Percentiles rank a stretch among this genome's conserved stretches.
phyloP scores from a whole-genome alignment of 306 rosid genomes.

The Inga laurina region DNA sequence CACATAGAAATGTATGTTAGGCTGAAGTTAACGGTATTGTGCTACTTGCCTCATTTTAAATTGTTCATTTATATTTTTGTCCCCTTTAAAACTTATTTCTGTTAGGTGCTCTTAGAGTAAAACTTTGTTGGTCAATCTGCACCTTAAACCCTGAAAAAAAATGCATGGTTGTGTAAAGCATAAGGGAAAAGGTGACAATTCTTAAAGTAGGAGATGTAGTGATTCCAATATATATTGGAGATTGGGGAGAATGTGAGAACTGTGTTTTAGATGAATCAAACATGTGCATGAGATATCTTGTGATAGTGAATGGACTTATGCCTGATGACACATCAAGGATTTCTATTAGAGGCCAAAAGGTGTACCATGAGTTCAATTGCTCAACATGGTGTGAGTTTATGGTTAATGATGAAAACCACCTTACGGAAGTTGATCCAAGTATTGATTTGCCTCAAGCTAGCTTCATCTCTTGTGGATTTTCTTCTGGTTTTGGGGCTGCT shows the following conservation, averaged over 20 bases:
- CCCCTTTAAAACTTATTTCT: no score
- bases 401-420: constrained; percentile 26
- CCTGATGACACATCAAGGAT: background rate
- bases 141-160: background rate
- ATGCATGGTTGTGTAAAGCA: constrained; percentile 23
- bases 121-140: no score
- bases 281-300: background rate
- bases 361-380: constrained; percentile 35
- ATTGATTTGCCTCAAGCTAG: constrained; percentile 30
- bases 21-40: no score
- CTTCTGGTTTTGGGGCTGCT: constrained; percentile 45
- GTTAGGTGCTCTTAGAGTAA: no score
- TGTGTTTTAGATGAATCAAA: background rate
- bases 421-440: constrained; percentile 24
- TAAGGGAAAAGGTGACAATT: background rate
- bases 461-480: constrained; percentile 49
- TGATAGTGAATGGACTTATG: background rate
- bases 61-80: no score
- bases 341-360: constrained; percentile 19
- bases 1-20: no score
- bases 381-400: constrained; percentile 46
- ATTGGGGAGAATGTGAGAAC: background rate
- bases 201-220: background rate
- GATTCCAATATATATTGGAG: background rate
- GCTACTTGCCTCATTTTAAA: no score